These are phyloP conservation scores for Quercus ilex DNA, from an alignment of 306 rosid genomes.

Conservation along the genomic window DNA sequence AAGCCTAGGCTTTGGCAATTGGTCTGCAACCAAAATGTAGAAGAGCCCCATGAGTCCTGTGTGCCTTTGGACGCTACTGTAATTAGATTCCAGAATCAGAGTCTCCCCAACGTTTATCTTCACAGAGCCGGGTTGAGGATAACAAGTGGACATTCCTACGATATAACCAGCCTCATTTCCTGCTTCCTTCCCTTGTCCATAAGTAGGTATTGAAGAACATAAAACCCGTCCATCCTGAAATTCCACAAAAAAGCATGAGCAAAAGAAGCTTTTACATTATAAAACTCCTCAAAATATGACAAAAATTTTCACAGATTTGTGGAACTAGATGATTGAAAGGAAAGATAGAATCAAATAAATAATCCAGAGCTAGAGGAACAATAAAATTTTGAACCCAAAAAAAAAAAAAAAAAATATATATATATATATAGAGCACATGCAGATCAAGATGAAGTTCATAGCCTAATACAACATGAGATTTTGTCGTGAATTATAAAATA, in stretches of 20 bases:
- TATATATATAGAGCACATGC: neutral
- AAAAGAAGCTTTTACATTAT: neutral
- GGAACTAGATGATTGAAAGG: neutral
- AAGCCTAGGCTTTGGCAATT: slow-evolving; percentile 36
- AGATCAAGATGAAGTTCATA: neutral
- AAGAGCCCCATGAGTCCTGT: slow-evolving; percentile 81
- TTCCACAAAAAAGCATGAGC: neutral
- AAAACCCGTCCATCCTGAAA: slow-evolving; percentile 65
- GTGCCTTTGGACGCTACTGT: slow-evolving; percentile 37
- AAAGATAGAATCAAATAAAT: neutral
- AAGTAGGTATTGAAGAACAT: slow-evolving; percentile 65
- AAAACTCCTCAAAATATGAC: neutral
- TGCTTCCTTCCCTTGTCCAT: slow-evolving; percentile 62
- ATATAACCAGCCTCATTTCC: slow-evolving; percentile 68
- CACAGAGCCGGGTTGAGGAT: slow-evolving; percentile 61
- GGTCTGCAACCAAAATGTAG: slow-evolving; percentile 60
- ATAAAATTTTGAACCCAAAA: no score
- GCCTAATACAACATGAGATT: neutral
- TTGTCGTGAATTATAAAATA: neutral
- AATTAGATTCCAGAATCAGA: slow-evolving; percentile 45
- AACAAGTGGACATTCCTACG: slow-evolving; percentile 86
- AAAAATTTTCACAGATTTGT: neutral
- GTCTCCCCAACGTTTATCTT: slow-evolving; percentile 57
- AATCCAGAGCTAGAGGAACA: neutral
- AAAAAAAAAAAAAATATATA: no score